Conservation (phyloP, 2,329 filamentous ascomycete species). For the Incumbomyces lentus region DNA sequence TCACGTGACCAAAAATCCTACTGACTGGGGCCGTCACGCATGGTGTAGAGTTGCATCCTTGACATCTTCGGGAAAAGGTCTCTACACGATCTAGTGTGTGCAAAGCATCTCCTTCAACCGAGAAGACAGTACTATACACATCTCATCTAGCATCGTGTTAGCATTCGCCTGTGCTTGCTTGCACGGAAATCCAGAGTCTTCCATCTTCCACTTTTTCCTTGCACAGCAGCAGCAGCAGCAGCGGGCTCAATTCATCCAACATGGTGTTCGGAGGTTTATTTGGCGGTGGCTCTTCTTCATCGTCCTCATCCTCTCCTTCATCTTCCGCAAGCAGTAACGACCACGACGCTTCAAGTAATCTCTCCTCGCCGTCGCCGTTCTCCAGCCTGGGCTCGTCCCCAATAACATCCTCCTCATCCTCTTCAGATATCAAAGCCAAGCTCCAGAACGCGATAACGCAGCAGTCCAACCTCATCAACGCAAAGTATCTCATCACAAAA, state of each 20-base stretch:
- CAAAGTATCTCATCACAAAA: slow-evolving; percentile 63
- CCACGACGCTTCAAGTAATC: slow-evolving; percentile 12
- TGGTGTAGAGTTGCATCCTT: no score
- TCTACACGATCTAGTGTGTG: no score
- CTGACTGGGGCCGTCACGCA: no score
- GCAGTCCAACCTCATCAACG: slow-evolving; percentile 57
- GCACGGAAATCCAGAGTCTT: no score
- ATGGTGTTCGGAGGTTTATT: slow-evolving; percentile 29
- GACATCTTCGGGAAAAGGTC: no score
- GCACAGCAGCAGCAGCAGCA: no score
- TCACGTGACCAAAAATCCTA: no score
- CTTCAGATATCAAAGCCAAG: slow-evolving; percentile 18
- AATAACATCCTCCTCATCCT: slow-evolving; percentile 10
- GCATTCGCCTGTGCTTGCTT: no score
- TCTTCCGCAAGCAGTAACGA: slow-evolving; percentile 7
- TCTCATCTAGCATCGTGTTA: no score
- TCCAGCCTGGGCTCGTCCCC: slow-evolving; percentile 25
- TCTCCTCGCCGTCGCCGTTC: slow-evolving; percentile 9
- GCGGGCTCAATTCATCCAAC: background rate
- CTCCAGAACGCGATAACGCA: slow-evolving; percentile 49
- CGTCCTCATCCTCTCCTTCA: slow-evolving; percentile 7
- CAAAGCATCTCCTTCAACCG: no score
- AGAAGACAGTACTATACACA: no score
- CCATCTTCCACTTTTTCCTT: no score
- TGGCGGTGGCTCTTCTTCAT: slow-evolving; percentile 21